These are phyloP conservation scores for Cerioporus squamosus DNA, from an alignment of 1,284 basidiomycete species.

Conservation along the genomic window DNA sequence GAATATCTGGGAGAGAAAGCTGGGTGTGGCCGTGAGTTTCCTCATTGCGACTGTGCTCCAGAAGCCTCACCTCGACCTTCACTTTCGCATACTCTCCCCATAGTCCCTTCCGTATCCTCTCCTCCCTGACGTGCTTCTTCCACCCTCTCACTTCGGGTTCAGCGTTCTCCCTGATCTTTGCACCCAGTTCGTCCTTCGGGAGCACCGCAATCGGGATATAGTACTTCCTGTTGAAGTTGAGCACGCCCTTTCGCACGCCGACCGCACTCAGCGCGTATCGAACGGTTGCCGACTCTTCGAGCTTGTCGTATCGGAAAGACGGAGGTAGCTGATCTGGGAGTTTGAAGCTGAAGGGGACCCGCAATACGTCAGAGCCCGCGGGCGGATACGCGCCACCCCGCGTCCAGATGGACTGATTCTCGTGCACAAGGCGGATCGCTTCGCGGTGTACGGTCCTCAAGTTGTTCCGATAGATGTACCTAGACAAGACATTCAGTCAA, in stretches of 20 bases:
- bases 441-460: not conserved
- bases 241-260: not conserved
- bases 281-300: not conserved
- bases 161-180: not conserved
- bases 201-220: not conserved
- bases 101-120: conserved; percentile 17
- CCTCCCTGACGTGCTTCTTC: not conserved
- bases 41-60: no score
- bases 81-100: conserved; percentile 19
- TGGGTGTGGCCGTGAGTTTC: not conserved
- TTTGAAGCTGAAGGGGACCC: conserved; percentile 1
- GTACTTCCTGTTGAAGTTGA: not conserved
- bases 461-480: not conserved
- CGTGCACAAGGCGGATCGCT: not conserved
- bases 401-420: not conserved
- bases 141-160: conserved; percentile 1
- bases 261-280: not conserved
- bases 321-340: conserved; percentile 1
- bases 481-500: no score
- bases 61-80: conserved; percentile 6
- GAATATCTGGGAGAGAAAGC: conserved; percentile 18
- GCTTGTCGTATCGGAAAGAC: not conserved
- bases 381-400: conserved; percentile 2
- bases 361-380: not conserved
- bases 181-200: not conserved